Percentiles rank a stretch among this genome's conserved stretches.
These are phyloP conservation scores for Saccharomycodes ludwigii DNA, from an alignment of 805 yeast species.

Conservation along the genomic window DNA sequence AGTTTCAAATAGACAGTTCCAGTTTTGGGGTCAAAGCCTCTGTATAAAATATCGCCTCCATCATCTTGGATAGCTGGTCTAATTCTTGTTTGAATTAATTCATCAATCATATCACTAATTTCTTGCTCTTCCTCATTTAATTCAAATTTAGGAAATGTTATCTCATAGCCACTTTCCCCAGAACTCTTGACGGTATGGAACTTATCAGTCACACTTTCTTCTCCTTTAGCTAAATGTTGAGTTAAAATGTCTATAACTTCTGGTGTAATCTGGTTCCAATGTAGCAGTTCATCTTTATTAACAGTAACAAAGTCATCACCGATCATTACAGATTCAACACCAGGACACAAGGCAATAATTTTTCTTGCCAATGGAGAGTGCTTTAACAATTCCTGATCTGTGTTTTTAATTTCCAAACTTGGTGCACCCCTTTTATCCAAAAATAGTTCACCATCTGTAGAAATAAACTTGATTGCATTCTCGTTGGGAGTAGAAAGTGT, in stretches of 20 bases:
- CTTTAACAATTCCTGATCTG: constrained; percentile 20
- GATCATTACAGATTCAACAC: constrained; percentile 56
- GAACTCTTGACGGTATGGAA: background rate
- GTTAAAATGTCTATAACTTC: constrained; percentile 33
- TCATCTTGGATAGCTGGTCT: constrained; percentile 98
- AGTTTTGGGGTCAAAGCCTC: constrained; percentile 71
- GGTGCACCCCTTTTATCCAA: constrained; percentile 21
- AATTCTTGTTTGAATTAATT: constrained; percentile 83
- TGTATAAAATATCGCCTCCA: constrained; percentile 91
- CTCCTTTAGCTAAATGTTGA: constrained; percentile 18
- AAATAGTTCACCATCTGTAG: constrained; percentile 23
- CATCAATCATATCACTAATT: constrained; percentile 79
- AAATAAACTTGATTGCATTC: constrained; percentile 57
- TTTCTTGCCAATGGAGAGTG: constrained; percentile 53
- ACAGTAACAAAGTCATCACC: constrained; percentile 67
- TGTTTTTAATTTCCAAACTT: constrained; percentile 22
- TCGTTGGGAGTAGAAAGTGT: constrained; percentile 61
- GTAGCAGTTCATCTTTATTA: constrained; percentile 50
- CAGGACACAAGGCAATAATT: constrained; percentile 36
- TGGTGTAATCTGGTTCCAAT: constrained; percentile 65
- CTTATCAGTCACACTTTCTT: constrained; percentile 1
- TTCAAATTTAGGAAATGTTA: constrained; percentile 1
- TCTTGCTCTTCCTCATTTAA: constrained; percentile 46
- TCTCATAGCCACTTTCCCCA: constrained; percentile 1
- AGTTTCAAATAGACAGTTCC: constrained; percentile 83